phyloP scores from a whole-genome alignment of 306 rosid species.

The Corylus americana region DNA sequence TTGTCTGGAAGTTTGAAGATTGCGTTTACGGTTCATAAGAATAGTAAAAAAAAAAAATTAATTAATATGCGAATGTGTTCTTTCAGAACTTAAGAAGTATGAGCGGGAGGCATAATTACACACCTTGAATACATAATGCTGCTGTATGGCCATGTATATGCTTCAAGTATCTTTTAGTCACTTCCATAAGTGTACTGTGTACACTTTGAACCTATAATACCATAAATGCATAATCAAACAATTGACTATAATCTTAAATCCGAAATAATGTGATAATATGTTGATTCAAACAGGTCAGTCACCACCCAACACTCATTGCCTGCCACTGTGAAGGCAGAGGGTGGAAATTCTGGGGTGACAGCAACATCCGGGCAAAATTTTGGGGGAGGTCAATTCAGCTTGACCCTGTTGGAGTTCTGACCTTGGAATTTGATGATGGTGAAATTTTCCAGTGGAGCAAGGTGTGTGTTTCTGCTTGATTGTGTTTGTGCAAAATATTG shows the following conservation, averaged over 20 bases:
- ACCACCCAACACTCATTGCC: slow-evolving; percentile 95
- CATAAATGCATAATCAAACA: background rate
- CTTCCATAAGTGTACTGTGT: background rate
- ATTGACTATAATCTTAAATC: background rate
- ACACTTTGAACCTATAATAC: background rate
- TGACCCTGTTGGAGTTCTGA: slow-evolving; percentile 87
- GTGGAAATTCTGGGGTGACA: slow-evolving; percentile 98
- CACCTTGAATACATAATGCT: background rate
- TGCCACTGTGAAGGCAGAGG: slow-evolving; percentile 99
- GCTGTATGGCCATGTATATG: background rate
- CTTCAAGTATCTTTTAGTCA: background rate
- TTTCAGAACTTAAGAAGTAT: background rate
- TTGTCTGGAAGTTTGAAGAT: slow-evolving; percentile 1
- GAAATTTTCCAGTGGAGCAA: slow-evolving; percentile 98
- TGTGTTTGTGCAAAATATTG: slow-evolving; percentile 15
- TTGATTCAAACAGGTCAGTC: slow-evolving; percentile 80
- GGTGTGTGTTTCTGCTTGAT: slow-evolving; percentile 44
- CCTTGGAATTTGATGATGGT: slow-evolving; percentile 90
- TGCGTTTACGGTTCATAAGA: background rate
- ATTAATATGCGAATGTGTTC: background rate
- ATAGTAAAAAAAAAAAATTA: background rate
- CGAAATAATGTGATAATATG: slow-evolving; percentile 5
- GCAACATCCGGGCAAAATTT: slow-evolving; percentile 89
- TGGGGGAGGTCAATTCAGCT: slow-evolving; percentile 99
- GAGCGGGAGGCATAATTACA: background rate